Percentiles rank a stretch among this genome's conserved stretches.
phyloP scores from a whole-genome alignment of 2,329 filamentous ascomycete species.

The Neopestalotiopsis clavispora region DNA sequence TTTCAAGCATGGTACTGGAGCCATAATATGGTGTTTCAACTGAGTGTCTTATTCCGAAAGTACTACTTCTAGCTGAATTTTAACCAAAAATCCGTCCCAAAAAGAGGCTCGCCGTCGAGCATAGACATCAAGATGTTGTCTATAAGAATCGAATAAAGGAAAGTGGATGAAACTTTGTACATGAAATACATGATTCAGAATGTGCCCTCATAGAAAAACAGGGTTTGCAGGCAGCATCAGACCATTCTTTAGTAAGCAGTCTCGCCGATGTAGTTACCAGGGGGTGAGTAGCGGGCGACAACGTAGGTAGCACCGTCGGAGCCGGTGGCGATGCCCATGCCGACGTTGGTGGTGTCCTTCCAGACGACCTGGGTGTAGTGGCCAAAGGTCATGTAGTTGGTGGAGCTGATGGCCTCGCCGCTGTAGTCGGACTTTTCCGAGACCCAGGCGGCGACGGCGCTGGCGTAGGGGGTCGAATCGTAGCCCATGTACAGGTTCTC shows the following conservation, averaged over 20 bases:
- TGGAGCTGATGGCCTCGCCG: constrained; percentile 7
- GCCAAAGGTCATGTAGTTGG: constrained; percentile 13
- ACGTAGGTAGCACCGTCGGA: constrained; percentile 6
- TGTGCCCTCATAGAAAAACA: background rate
- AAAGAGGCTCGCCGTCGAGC: background rate
- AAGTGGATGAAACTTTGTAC: background rate
- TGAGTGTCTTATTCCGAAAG: background rate
- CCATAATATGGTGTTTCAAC: background rate
- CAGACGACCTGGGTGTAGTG: constrained; percentile 14
- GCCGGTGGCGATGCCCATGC: constrained; percentile 4
- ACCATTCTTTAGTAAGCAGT: constrained; percentile 1
- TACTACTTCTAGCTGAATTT: background rate
- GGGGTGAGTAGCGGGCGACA: constrained; percentile 13
- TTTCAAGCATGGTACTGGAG: too few relatives aligned
- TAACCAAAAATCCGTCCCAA: constrained; percentile 12
- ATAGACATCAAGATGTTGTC: background rate
- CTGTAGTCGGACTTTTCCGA: constrained; percentile 9
- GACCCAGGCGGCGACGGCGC: constrained; percentile 6
- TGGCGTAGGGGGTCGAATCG: constrained; percentile 3
- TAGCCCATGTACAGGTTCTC: constrained; percentile 16
- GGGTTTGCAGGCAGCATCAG: background rate
- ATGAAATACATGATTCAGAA: background rate
- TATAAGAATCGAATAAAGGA: background rate
- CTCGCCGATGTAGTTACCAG: constrained; percentile 9
- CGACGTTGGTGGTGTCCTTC: constrained; percentile 7